phyloP scores from a whole-genome alignment of 1,139 yeast species.

The Kodamaea fungicola region DNA sequence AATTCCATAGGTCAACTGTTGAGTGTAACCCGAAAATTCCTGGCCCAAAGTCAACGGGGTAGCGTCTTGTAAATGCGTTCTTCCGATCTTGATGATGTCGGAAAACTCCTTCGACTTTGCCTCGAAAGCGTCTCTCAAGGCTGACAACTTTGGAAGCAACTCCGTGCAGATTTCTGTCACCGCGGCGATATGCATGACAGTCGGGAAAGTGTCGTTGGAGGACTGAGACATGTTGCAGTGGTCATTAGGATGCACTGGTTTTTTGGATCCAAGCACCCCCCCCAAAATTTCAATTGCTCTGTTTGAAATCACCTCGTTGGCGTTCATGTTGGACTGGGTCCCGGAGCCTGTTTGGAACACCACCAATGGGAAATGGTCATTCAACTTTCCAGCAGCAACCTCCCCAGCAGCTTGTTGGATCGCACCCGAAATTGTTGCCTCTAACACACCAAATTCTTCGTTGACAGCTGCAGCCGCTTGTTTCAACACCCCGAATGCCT shows the following conservation, averaged over 20 bases:
- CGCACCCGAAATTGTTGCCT: conserved; percentile 16
- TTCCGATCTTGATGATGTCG: conserved; percentile 19
- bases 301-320: conserved; percentile 20
- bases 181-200: conserved; percentile 22
- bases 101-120: conserved; percentile 16
- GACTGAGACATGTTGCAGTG: conserved; percentile 21
- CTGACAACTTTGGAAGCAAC: conserved; percentile 17
- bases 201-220: conserved; percentile 21
- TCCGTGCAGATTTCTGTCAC: conserved; percentile 15
- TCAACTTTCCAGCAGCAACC: conserved; percentile 17
- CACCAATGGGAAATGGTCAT: conserved; percentile 20
- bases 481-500: conserved; percentile 19
- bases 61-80: conserved; percentile 22
- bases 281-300: conserved; percentile 21
- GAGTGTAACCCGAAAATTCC: conserved; percentile 20
- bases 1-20: conserved; percentile 18
- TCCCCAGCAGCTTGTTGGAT: conserved; percentile 18
- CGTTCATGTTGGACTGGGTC: conserved; percentile 21
- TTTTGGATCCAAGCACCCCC: conserved; percentile 18
- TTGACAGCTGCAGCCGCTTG: conserved; percentile 19
- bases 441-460: conserved; percentile 16
- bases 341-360: conserved; percentile 23
- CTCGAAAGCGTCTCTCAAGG: conserved; percentile 16
- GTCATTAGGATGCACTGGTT: conserved; percentile 21
- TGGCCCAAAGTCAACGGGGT: conserved; percentile 21